These are phyloP conservation scores for Penicillium janthinellum DNA, from an alignment of 2,329 filamentous ascomycete species.

Conservation along the genomic window DNA sequence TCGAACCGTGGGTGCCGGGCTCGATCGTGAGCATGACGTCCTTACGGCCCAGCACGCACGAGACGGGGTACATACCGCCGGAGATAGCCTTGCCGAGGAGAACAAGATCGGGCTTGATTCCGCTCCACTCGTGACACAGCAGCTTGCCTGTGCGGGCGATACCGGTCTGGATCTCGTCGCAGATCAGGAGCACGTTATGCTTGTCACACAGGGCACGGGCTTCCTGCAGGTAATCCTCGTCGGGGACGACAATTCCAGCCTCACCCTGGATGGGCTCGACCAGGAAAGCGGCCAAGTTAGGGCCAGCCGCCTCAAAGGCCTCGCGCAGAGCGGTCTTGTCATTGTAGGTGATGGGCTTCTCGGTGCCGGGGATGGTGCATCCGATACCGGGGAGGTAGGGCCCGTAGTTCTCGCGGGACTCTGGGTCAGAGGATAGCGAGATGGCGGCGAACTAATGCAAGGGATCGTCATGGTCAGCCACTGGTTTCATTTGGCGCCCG, in stretches of 20 bases:
- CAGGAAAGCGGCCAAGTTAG: conserved; percentile 87
- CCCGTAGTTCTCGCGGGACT: conserved; percentile 95
- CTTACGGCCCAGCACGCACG: conserved; percentile 81
- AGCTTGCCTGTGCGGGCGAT: conserved; percentile 93
- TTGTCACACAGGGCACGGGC: conserved; percentile 87
- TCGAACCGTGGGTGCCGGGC: conserved; percentile 94
- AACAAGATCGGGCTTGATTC: conserved; percentile 92
- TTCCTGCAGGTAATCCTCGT: conserved; percentile 80
- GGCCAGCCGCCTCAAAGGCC: conserved; percentile 76
- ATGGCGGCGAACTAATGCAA: conserved; percentile 79
- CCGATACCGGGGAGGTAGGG: conserved; percentile 91
- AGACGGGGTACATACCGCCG: conserved; percentile 98
- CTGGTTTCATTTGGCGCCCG: background rate
- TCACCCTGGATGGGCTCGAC: conserved; percentile 98
- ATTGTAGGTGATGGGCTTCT: conserved; percentile 81
- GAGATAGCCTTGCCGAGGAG: conserved; percentile 97
- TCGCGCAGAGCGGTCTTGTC: conserved; percentile 78
- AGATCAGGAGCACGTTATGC: conserved; percentile 94
- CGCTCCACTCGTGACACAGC: conserved; percentile 91
- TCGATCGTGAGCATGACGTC: conserved; percentile 96
- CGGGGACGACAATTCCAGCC: conserved; percentile 92
- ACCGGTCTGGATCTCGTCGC: conserved; percentile 97
- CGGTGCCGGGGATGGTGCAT: conserved; percentile 72
- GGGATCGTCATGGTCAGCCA: conserved; percentile 7
- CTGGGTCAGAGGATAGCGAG: conserved; percentile 90